Conservation (phyloP, 2,329 filamentous ascomycete genomes). For the Drechslera avenae region DNA sequence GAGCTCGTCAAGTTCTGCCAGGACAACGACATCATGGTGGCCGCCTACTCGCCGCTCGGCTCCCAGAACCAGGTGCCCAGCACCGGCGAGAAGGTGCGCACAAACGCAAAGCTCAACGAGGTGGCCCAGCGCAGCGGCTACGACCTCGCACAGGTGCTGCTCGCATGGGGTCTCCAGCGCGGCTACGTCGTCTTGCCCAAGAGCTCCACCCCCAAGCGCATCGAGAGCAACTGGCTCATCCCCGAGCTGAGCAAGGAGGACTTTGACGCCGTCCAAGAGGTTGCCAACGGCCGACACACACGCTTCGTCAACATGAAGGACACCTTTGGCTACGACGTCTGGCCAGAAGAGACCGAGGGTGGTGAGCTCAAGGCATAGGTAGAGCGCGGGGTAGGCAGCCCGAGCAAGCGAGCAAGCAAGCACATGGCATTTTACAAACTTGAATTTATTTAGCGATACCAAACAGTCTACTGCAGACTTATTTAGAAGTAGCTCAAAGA, state of each 20-base stretch:
- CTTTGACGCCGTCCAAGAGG: conserved; percentile 64
- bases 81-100: conserved; percentile 71
- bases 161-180: conserved; percentile 84
- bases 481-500: conserved; percentile 19
- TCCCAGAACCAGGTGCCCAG: conserved; percentile 72
- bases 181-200: conserved; percentile 54
- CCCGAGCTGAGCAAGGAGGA: conserved; percentile 62
- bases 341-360: conserved; percentile 48
- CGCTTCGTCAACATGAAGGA: conserved; percentile 85
- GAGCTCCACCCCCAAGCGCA: conserved; percentile 49
- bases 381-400: background rate
- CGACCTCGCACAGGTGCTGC: conserved; percentile 77
- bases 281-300: conserved; percentile 68
- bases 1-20: conserved; percentile 64
- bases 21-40: conserved; percentile 63
- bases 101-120: conserved; percentile 68
- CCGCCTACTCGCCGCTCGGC: conserved; percentile 71
- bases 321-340: conserved; percentile 74
- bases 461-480: conserved; percentile 23
- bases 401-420: conserved; percentile 4
- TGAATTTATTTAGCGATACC: conserved; percentile 31
- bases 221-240: conserved; percentile 67
- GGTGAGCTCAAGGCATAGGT: conserved; percentile 34
- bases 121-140: conserved; percentile 75
- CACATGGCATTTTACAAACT: conserved; percentile 10